Evolutionary conservation across 768 basidiomycete species (phyloP), one percentile per base, ranked within the genome.

Genomic region (Porpolomopsis calyptriformis): DNA sequence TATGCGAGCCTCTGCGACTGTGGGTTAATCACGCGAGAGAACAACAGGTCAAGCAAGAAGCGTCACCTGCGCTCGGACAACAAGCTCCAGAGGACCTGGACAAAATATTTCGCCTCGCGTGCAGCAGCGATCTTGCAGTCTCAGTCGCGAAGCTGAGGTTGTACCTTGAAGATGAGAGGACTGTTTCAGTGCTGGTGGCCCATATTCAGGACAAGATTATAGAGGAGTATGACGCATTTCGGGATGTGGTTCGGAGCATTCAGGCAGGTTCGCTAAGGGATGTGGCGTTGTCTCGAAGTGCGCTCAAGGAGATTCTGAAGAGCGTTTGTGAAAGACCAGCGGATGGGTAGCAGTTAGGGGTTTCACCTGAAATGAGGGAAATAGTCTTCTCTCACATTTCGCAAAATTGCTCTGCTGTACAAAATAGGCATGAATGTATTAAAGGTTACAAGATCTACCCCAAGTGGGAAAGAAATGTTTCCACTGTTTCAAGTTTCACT

Each of bases 81-180:
- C 62, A 70, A 1, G 63, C 69, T 20, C 74, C 74, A 6, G 66
- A 67, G 53, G 64, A 59, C 18, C 60, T 78, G 4, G 74, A 86
- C 47, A 63, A 63, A 1, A 63, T 63, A 11, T 90, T 90, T 61
- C 63, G 70, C 18, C 62, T 64, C 14, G 67, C 73, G 1, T 72
- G 77, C 51, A 72, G 77, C 55, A 66, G 71, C 2, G 76, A 80
- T 50, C 63, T 82, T 18, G 73, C 73, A 24, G 65, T 71, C 2
- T 67, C 62, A n/a, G 71, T 83, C 14, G 69, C 61, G 9, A 72
- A 79, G 45, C 62, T 96, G 58, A 68, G 74, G 55, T 54, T 88
- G 47, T 98, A 93, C 60, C 71, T 99, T 6, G 80, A 82, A 55
- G 85, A 92, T 54, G 76, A 78, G 47, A 69, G 80, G 48, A 90